Evolutionary conservation across 176 grass and related monocot species (phyloP), one percentile per base, ranked within the genome.

Genomic region (Otatea glauca): DNA sequence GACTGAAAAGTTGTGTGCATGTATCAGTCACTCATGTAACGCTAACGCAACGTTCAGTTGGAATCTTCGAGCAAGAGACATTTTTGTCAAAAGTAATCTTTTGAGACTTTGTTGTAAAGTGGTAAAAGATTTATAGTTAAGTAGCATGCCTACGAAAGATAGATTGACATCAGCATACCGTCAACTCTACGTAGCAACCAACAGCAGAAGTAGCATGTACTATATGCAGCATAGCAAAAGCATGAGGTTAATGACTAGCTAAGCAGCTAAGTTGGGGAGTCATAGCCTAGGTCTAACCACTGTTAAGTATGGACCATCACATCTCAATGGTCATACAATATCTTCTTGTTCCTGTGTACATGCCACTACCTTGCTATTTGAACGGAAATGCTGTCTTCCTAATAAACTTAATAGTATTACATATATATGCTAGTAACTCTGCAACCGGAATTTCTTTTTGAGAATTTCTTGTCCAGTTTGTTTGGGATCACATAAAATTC

Each of bases 91-190:
- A 63, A 87, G 80, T 53, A 42, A 27, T 24, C 20, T 47, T 78
- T 32, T 37, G 16, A 32, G 65, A 65, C 60, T 68, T 82, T n/a
- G 72, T 13, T 72, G 38, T 65, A 66, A 86, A 86, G 56, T 12
- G 69, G 18, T 55, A 49, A 81, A 74, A 82, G 27, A 0, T 62
- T 21, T 21, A 8, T 21, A 48, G 37, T 65, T 70, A 53, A 38
- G 51, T 60, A 41, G 34, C 39, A 68, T 61, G 55, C 27, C 83
- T 80, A 16, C 14, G 32, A 6, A 38, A 74, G 37, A 18, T n/a
- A 53, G 16, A 43, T 76, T 80, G 76, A 70, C 82, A 70, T 75
- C 76, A 89, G 34, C 76, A 29, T 51, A 51, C 27, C 75, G 80
- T 74, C 81, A 56, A 38, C 68, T 58, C 37, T 51, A 44, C 56